phyloP scores from a whole-genome alignment of 441 rosid species.

The Sinapis alba region DNA sequence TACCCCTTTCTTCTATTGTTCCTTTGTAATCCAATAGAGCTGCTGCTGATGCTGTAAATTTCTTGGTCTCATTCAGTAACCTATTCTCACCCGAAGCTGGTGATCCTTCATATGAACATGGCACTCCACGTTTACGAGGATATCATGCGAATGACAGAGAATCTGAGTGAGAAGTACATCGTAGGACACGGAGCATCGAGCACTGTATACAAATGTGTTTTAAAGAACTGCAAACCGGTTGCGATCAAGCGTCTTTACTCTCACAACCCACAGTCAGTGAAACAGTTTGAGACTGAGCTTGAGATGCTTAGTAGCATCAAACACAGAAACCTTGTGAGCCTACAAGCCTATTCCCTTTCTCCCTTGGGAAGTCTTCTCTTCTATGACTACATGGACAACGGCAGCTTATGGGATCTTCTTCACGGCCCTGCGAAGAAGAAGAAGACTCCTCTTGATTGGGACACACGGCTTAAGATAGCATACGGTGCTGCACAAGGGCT shows the following conservation, averaged over 20 bases:
- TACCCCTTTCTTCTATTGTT: background rate
- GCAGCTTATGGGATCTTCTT: conserved; percentile 97
- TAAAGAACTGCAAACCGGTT: conserved; percentile 93
- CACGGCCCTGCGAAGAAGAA: conserved; percentile 75
- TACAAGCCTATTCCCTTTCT: conserved; percentile 90
- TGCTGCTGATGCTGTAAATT: background rate
- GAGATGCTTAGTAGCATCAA: conserved; percentile 90
- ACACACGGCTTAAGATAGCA: conserved; percentile 80
- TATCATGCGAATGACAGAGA: conserved; percentile 98
- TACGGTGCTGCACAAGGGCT: conserved; percentile 96
- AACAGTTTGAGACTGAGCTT: conserved; percentile 93
- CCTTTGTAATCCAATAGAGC: background rate
- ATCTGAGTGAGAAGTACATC: conserved; percentile 86
- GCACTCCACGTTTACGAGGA: conserved; percentile 97
- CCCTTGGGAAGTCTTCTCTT: conserved; percentile 86
- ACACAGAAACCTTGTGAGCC: conserved; percentile 90
- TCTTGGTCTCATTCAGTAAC: conserved; percentile 53
- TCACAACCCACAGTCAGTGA: conserved; percentile 78
- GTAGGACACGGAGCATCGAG: conserved; percentile 94
- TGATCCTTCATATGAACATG: conserved; percentile 97
- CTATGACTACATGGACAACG: conserved; percentile 97
- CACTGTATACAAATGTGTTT: conserved; percentile 92
- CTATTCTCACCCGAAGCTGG: conserved; percentile 77
- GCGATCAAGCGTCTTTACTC: conserved; percentile 94
- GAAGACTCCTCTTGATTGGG: conserved; percentile 86